Conservation (phyloP, 352 stramenopile genomes). For the Pythium oligandrum region DNA sequence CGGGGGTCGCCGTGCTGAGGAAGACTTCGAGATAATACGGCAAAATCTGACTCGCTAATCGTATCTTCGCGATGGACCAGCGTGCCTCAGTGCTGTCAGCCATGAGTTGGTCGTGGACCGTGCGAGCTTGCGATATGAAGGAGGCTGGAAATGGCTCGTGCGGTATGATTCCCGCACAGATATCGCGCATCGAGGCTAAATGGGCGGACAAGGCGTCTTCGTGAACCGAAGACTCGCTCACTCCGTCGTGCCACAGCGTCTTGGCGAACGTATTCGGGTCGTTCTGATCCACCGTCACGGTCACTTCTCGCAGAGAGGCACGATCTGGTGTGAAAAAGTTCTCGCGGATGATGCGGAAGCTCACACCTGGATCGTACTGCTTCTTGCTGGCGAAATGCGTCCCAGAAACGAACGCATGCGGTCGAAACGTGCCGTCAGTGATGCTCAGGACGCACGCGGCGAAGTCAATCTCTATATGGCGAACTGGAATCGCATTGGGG, state of each 20-base stretch:
- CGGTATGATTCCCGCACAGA: slow-evolving; percentile 29
- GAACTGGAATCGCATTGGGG: slow-evolving; percentile 22
- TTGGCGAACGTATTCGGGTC: too few relatives aligned
- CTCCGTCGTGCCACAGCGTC: slow-evolving; percentile 14
- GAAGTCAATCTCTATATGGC: slow-evolving; percentile 65
- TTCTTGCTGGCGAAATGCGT: slow-evolving; percentile 39
- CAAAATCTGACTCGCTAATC: slow-evolving; percentile 5
- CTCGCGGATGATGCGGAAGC: slow-evolving; percentile 46
- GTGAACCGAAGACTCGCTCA: too few relatives aligned
- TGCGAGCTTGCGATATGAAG: slow-evolving; percentile 15
- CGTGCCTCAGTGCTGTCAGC: slow-evolving; percentile 7
- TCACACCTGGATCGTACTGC: slow-evolving; percentile 32
- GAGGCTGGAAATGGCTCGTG: slow-evolving; percentile 35
- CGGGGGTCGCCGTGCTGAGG: slow-evolving; percentile 7
- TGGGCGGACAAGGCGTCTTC: slow-evolving; percentile 36
- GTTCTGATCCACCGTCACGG: background rate
- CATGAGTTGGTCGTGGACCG: background rate
- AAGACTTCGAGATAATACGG: slow-evolving; percentile 20
- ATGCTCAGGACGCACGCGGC: slow-evolving; percentile 35
- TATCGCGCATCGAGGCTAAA: slow-evolving; percentile 19
- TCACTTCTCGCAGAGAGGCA: slow-evolving; percentile 42
- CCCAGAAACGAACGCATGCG: slow-evolving; percentile 31
- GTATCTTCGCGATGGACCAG: slow-evolving; percentile 5
- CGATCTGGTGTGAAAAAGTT: slow-evolving; percentile 52
- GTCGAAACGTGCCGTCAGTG: slow-evolving; percentile 46